Base-by-base conservation (phyloP, 768 basidiomycete genomes). In the Inosperma sp. region DNA sequence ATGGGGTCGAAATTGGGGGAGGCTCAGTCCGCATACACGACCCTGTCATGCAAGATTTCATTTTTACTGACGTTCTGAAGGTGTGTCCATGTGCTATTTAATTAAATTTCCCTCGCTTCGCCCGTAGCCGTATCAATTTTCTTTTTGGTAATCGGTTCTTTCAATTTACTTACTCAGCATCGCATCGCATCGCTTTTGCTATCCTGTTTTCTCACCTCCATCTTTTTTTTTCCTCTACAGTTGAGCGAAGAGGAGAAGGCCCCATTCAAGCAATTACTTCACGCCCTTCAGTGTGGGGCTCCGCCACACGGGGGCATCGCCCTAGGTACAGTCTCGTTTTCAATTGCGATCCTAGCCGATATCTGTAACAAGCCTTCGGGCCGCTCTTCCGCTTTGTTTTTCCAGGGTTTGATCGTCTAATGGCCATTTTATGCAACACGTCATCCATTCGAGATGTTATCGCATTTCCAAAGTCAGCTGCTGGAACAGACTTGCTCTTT, bases 241-340 rank as follows among this genome's bases (percentile, higher is more conserved):
- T 73, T 97, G 50, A 77, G 74, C 58, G 80, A 85, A 39, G 60
- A 74, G 47, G 93, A 96, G 66, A 80, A 81, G 51, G 68, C 75
- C 7, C 78, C 89, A 4, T 97, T 97, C 71, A 69, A 79, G 49
- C 93, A 93, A 61, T 79, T 97, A 1, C 70, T 95, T 29, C 84
- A 92, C 61, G 94, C 94, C 13, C 76, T 97, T 51, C 74, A 75
- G 61, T 91, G 84, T 67, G 94, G 94, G 51, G 94, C 94, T 13
- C 93, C 94, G 19, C 94, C 94, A 57, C 94, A 97, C 71, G 94
- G 89, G 29, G 94, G 94, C 35, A 88, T 96, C 48, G 94, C 94
- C 2, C 75, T 97, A 49, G 93, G 93, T 88, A 65, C 48, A 74
- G 36, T 39, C 51, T 13, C 21, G 39, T 45, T 50, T 48, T 39